Evolutionary conservation across 441 rosid species (phyloP), one percentile per base, ranked within the genome.

Genomic region (Populus hybrid): DNA sequence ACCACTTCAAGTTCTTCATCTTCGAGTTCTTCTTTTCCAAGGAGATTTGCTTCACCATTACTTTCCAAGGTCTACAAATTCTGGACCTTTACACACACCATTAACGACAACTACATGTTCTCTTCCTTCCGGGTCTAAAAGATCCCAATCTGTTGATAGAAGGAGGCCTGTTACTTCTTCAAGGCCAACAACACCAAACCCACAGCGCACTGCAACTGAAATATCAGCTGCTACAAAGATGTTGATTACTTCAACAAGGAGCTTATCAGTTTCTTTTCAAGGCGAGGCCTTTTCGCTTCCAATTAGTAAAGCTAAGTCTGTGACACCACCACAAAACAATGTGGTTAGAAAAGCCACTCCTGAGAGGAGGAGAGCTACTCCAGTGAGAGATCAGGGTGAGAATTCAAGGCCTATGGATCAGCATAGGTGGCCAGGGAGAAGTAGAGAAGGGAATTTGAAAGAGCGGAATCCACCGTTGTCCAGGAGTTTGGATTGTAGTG

Each of bases 231-330:
- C 90, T 64, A 89, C 90, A 79, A 88, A 82, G 85, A 84, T 90
- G 94, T 76, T 92, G 64, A 83, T 88, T 75, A 90, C 95, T 75
- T 93, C 98, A 26, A 87, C 92, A 0, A 84, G 97, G 87, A 88
- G 94, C 79, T 85, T 94, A 82, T 89, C 94, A 4, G 90, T 90
- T 40, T 91, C 98, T 42, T 92, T 93, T 85, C 98, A 92, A 82
- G 98, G 98, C 4, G 95, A 89, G 72, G 89, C 95, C 36, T 91
- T 88, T 87, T 84, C 97, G 50, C 88, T 88, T 69, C 91, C 87
- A 68, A 83, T 89, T 53, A 92, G 94, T 76, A 93, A 93, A 80
- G 89, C 92, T 74, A 94, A 92, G 84, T 86, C 89, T 12, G 81
- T 84, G 29, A 76, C 91, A 35, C 74, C 91, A 16, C 91, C 90